Conservation (phyloP, 2,329 filamentous ascomycete genomes). For the Pseudogymnoascus sp. region DNA sequence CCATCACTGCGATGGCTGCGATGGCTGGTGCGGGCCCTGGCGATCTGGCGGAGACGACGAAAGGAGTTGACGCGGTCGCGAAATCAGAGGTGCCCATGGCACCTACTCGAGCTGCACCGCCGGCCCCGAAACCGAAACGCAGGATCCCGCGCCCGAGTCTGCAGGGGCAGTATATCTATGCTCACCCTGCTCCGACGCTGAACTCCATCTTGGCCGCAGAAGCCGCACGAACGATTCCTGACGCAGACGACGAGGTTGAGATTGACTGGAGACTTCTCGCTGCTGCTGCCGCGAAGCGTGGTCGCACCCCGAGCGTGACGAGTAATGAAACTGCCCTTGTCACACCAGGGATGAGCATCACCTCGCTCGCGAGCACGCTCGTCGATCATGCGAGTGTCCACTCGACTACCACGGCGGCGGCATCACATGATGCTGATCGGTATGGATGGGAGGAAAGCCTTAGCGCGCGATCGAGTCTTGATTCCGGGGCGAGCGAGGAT, state of each 20-base stretch:
- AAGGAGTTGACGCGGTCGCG: not conserved
- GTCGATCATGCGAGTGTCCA: not conserved
- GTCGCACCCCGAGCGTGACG: not conserved
- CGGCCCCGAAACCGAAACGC: not conserved
- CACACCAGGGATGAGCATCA: not conserved
- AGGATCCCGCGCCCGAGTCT: not conserved
- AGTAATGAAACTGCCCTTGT: not conserved
- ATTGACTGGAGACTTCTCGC: not conserved
- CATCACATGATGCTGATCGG: not conserved
- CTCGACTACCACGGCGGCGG: not conserved
- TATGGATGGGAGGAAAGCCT: not conserved
- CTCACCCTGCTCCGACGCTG: not conserved
- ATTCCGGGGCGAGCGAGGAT: not conserved
- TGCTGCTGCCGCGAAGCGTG: not conserved
- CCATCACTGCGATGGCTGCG: not conserved
- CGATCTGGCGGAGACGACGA: not conserved
- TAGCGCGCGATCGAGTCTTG: not conserved
- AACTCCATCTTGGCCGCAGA: not conserved
- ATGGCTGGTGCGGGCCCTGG: not conserved
- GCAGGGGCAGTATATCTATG: not conserved
- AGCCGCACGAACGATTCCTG: not conserved
- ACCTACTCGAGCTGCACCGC: not conserved
- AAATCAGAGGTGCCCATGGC: not conserved
- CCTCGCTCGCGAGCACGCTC: constrained; percentile 1
- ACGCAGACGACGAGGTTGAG: not conserved